Conservation (phyloP, 768 basidiomycete genomes). For the Leccinum variicolor region DNA sequence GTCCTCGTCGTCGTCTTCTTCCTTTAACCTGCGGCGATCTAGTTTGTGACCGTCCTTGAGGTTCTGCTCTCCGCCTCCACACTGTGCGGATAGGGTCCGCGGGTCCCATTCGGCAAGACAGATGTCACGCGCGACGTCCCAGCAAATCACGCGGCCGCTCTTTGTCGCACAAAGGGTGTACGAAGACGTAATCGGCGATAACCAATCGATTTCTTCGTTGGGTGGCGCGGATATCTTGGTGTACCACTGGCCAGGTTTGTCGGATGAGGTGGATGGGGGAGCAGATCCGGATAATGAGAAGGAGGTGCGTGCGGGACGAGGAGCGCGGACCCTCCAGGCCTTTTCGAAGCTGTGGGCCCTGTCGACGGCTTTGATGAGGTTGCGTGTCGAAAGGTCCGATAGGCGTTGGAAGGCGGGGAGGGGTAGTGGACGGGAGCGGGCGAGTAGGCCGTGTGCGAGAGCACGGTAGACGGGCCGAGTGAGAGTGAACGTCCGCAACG, state of each 20-base stretch:
- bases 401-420: slow-evolving; percentile 68
- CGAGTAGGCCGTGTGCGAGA: slow-evolving; percentile 58
- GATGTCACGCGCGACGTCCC: slow-evolving; percentile 62
- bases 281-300: slow-evolving; percentile 25
- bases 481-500: slow-evolving; percentile 55
- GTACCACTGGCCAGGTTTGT: slow-evolving; percentile 47
- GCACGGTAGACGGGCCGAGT: slow-evolving; percentile 68
- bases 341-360: slow-evolving; percentile 59
- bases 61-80: not conserved
- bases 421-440: slow-evolving; percentile 65
- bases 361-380: slow-evolving; percentile 60
- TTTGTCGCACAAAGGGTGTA: slow-evolving; percentile 78
- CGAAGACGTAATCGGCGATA: slow-evolving; percentile 71
- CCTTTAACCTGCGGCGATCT: slow-evolving; percentile 8
- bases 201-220: slow-evolving; percentile 69
- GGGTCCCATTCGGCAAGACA: slow-evolving; percentile 72
- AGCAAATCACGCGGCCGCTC: slow-evolving; percentile 72
- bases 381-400: slow-evolving; percentile 58
- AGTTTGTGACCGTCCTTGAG: slow-evolving; percentile 7
- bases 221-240: slow-evolving; percentile 66
- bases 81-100: slow-evolving; percentile 16
- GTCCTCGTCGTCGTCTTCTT: slow-evolving; percentile 13
- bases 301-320: slow-evolving; percentile 41
- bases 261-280: slow-evolving; percentile 26
- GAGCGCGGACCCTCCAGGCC: slow-evolving; percentile 59